A percentile compares a stretch with the other conserved stretches of the same genome.
Conservation (phyloP, 2,329 filamentous ascomycete genomes). For the Pleoardoris graminearum region DNA sequence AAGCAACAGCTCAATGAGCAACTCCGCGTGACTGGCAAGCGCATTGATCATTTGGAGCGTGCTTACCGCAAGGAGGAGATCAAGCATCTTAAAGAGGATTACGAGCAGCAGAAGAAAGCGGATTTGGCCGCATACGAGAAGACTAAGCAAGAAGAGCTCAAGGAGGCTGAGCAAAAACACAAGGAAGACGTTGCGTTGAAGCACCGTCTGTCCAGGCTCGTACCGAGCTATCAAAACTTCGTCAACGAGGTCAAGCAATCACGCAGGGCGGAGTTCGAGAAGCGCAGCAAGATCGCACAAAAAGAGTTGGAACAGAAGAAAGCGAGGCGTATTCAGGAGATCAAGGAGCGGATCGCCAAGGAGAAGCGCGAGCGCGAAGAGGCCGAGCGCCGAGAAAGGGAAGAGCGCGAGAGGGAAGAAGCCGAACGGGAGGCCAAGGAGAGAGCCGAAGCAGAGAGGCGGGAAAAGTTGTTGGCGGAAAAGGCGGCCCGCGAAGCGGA, state of each 20-base stretch:
- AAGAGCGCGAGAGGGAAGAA: conserved; percentile 82
- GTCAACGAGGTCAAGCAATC: conserved; percentile 79
- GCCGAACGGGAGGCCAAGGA: conserved; percentile 86
- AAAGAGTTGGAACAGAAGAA: conserved; percentile 93
- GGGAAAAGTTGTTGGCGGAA: conserved; percentile 73
- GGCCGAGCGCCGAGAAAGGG: conserved; percentile 73
- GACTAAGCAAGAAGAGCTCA: conserved; percentile 74
- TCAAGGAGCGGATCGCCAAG: conserved; percentile 77
- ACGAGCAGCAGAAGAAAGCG: conserved; percentile 75
- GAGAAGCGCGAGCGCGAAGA: conserved; percentile 87
- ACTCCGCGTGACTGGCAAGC: conserved; percentile 88
- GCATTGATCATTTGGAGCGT: conserved; percentile 94
- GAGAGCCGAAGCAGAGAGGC: conserved; percentile 77
- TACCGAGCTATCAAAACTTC: conserved; percentile 84
- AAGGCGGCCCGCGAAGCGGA: conserved; percentile 62
- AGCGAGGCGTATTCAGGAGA: conserved; percentile 81
- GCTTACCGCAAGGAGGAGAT: conserved; percentile 94
- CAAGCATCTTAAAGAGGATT: conserved; percentile 88
- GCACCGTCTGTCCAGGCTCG: conserved; percentile 83
- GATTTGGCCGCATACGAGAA: conserved; percentile 82
- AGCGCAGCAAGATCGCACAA: conserved; percentile 87
- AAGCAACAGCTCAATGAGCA: conserved; percentile 95
- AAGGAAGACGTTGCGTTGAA: conserved; percentile 91
- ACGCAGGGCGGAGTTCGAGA: conserved; percentile 94
- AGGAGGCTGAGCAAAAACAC: conserved; percentile 84